Evolutionary conservation across 305 asterid species (phyloP).

Genomic region (Fraxinus latifolia): DNA sequence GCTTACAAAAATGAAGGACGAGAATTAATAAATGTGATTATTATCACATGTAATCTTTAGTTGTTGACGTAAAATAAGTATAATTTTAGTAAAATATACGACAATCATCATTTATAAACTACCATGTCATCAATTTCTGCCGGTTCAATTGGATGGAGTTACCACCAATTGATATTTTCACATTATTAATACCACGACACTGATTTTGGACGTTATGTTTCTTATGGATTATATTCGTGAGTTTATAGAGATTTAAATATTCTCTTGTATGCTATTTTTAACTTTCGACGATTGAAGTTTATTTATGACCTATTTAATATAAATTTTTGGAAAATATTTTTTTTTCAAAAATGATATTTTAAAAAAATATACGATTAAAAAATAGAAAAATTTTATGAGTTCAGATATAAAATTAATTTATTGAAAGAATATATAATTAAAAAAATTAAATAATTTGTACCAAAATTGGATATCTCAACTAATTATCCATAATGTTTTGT

Average conservation of each 20-base stretch:
- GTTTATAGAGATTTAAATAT: not conserved
- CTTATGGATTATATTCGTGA: not conserved
- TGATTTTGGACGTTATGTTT: not conserved
- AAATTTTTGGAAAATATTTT: no score
- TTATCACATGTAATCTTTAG: not conserved
- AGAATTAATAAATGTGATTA: not conserved
- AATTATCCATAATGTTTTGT: not conserved
- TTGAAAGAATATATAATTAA: not conserved
- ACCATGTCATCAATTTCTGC: not conserved
- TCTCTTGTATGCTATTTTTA: not conserved
- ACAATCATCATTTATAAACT: not conserved
- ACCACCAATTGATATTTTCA: not conserved
- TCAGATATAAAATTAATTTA: no score
- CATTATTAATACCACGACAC: not conserved
- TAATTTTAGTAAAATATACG: not conserved
- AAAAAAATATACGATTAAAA: no score
- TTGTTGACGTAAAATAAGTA: no score
- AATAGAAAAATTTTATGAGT: not conserved
- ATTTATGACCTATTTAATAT: not conserved
- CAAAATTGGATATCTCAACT: not conserved
- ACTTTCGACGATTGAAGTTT: no score
- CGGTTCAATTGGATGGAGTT: not conserved
- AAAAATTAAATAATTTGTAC: not conserved
- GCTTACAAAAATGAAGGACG: not conserved
- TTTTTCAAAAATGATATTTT: no score